Evolutionary conservation across 257 asterid species (phyloP).

Genomic region (Thymus quinquecostatus): DNA sequence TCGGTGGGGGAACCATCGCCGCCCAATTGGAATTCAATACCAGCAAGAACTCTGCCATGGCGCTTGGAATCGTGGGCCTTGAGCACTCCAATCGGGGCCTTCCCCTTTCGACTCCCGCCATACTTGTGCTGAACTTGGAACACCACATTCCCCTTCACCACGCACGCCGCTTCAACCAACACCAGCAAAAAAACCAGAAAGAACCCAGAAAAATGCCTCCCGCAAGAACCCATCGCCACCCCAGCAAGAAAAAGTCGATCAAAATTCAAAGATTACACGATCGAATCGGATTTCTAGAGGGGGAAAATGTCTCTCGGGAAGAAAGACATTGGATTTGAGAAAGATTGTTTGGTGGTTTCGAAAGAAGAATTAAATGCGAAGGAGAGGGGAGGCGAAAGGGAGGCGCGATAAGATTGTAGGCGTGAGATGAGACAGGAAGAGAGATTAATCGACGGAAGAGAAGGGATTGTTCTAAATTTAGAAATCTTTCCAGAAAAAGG

Average conservation of each 20-base stretch:
- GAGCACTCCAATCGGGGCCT: slow-evolving; percentile 38
- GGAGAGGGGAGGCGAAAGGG: slow-evolving; percentile 14
- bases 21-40: slow-evolving; percentile 50
- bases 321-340: not conserved
- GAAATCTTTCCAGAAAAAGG: not conserved
- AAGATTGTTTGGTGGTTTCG: not conserved
- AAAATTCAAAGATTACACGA: not conserved
- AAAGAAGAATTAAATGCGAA: not conserved
- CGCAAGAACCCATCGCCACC: slow-evolving; percentile 44
- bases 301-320: slow-evolving; percentile 11
- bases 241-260: slow-evolving; percentile 12
- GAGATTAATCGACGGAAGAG: slow-evolving; percentile 27
- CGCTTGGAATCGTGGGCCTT: slow-evolving; percentile 54
- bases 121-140: slow-evolving; percentile 45
- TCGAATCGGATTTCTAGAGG: slow-evolving; percentile 11
- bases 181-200: slow-evolving; percentile 7
- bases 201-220: slow-evolving; percentile 30
- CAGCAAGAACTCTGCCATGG: slow-evolving; percentile 57
- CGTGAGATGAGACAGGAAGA: slow-evolving; percentile 19
- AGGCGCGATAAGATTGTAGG: slow-evolving; percentile 23
- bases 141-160: slow-evolving; percentile 39
- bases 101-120: slow-evolving; percentile 41
- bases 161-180: slow-evolving; percentile 12
- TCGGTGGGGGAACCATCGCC: slow-evolving; percentile 57
- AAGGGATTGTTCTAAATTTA: slow-evolving; percentile 28